Base-by-base conservation (phyloP, 2,329 filamentous ascomycete species). In the Fusarium heterosporum region DNA sequence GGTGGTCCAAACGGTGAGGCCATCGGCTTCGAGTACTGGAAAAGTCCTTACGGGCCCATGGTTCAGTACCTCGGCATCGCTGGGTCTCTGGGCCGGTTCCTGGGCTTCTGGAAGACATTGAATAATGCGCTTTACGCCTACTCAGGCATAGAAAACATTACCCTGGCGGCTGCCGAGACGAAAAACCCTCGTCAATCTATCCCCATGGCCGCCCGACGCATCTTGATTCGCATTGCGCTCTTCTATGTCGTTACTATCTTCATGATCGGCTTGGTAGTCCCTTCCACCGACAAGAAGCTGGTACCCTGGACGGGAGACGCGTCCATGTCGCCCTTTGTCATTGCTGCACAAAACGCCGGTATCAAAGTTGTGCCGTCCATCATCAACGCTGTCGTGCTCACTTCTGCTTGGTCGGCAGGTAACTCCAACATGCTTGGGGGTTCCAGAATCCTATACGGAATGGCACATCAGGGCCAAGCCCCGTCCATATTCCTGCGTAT, bases 241-340 rank as follows among this genome's bases (percentile, higher is more conserved):
- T 61, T 61, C 40, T 49, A 59, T 10, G 14, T 32, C 14, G 25
- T 61, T 16, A 56, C 54, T 13, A 52, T 61, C 8, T 59, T 58
- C 46, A 32, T 46, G 28, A 39, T 61, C 3, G 55, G 54, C 13
- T n/a, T 53, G 17, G 54, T 61, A n/a, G 55, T 51, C 16, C 40
- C 46, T 0, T 59, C 46, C 12, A 53, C 47, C 3, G 46, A 53
- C 10, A 43, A 53, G 10, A 28, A 26, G 8, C 56, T 59, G 11
- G 29, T 49, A 11, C 38, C 34, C 17, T 56, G 42, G 54, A 56
- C 30, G 6, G 56, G 38, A 11, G 54, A 40, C 10, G 30, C 43
- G 4, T 40, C 43, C 13, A 54, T 54, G 47, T 47, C 57, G 4
- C 54, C 55, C 0, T 61, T 61, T 22, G 46, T 47, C 16, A 46